Base-by-base conservation (phyloP, 768 basidiomycete genomes). In the Lanmaoa rubissima region DNA sequence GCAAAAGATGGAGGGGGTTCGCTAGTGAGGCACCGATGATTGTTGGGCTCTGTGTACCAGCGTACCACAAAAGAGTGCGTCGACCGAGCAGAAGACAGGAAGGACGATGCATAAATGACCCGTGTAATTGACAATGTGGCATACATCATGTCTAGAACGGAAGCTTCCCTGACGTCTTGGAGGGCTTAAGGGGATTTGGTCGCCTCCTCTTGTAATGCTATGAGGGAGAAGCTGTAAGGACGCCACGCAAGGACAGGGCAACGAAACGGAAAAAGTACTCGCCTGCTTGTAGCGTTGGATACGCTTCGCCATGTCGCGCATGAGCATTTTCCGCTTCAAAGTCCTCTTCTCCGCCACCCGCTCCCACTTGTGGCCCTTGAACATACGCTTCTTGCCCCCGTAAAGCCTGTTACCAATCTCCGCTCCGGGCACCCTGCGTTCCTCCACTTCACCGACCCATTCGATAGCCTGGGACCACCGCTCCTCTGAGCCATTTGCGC, bases 351-450 rank as follows among this genome's bases (percentile, higher is more conserved):
- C 77, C 61, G 76, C 77, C 61, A 74, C 67, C 36, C 88, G 81
- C 74, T 93, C 87, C 87, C 88, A 92, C 64, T 82, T 88, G 78
- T 93, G 91, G n/a, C 91, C 91, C 78, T 93, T 94, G 83, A 94
- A 93, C 91, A 93, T 93, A 59, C 81, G 77, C 78, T 84, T 88
- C 81, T 82, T 88, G 55, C 79, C 84, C 11, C 85, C 83, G 61
- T 93, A 94, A 62, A 92, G 72, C 53, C 82, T 79, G 60, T 80
- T 79, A 36, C 87, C 87, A 64, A 78, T 65, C 56, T 85, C 77
- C 49, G 80, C 73, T 54, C 87, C 82, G 54, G 75, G 67, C 32
- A 75, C 74, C 40, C 66, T 68, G 68, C 76, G 79, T 53, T 73
- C 69, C 63, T 73, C 68, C 21, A 66, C 59, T 34, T 71, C 72